Evolutionary conservation across 176 grass and related monocot species (phyloP).

Genomic region (Elaeis guineensis): DNA sequence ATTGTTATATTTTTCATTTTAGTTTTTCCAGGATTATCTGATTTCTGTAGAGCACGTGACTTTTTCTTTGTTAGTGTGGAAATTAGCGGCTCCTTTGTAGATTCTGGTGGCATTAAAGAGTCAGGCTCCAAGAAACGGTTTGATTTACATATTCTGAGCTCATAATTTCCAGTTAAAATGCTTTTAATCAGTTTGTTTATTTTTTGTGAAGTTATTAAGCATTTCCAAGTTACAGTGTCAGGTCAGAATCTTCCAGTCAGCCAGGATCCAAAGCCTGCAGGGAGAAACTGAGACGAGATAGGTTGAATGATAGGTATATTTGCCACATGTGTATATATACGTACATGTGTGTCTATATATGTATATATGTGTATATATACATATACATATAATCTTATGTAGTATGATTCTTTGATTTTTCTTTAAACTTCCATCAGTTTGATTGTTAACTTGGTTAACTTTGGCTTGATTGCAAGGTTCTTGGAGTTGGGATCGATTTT

Average conservation of each 20-base stretch:
- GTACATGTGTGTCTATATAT: no score
- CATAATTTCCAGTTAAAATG: neutral
- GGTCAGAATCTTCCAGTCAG: constrained; percentile 46
- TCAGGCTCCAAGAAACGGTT: constrained; percentile 69
- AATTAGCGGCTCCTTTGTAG: constrained; percentile 40
- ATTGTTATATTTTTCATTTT: neutral
- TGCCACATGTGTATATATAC: no score
- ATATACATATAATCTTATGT: no score
- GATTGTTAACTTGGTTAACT: no score
- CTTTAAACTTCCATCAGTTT: no score
- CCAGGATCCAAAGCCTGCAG: constrained; percentile 89
- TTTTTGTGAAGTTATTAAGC: constrained; percentile 12
- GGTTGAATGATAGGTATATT: constrained; percentile 70
- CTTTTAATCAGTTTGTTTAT: constrained; percentile 1
- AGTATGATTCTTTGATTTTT: no score
- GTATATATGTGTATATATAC: no score
- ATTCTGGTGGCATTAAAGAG: constrained; percentile 48
- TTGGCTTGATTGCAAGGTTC: constrained; percentile 39
- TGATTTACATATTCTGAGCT: constrained; percentile 15
- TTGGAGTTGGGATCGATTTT: constrained; percentile 73
- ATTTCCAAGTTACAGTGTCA: constrained; percentile 43
- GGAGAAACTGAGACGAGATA: constrained; percentile 90
- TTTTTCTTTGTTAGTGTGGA: constrained; percentile 40
- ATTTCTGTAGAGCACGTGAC: neutral
- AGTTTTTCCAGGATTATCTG: neutral